These are phyloP conservation scores for Auricularia cornea DNA, from an alignment of 768 basidiomycete genomes.

Conservation along the genomic window DNA sequence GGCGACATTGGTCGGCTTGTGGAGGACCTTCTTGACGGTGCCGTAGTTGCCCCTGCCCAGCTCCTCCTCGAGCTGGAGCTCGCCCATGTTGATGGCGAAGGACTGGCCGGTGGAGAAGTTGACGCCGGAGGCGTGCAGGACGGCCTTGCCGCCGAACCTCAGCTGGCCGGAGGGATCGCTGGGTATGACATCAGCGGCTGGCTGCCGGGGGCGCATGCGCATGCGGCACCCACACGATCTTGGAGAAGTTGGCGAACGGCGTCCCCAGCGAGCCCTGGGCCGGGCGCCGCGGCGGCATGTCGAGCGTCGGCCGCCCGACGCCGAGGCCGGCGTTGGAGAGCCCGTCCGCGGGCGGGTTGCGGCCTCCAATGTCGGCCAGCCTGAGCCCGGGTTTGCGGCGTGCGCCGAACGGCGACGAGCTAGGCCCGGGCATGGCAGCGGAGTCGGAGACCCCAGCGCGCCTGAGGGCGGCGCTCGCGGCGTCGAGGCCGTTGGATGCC, in stretches of 20 bases:
- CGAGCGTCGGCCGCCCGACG: slow-evolving; percentile 49
- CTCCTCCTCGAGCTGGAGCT: slow-evolving; percentile 86
- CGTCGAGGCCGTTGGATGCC: slow-evolving; percentile 25
- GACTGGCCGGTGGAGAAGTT: slow-evolving; percentile 86
- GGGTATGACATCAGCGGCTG: slow-evolving; percentile 4
- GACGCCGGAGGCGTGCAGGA: slow-evolving; percentile 81
- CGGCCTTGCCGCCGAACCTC: slow-evolving; percentile 88
- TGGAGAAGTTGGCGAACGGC: slow-evolving; percentile 87
- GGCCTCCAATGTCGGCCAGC: slow-evolving; percentile 49
- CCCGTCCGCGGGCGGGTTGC: slow-evolving; percentile 33
- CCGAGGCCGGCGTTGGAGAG: slow-evolving; percentile 63
- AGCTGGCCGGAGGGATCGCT: slow-evolving; percentile 96
- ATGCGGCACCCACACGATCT: slow-evolving; percentile 71
- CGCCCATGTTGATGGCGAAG: slow-evolving; percentile 90
- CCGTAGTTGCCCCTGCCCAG: slow-evolving; percentile 96
- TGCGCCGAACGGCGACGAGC: slow-evolving; percentile 12
- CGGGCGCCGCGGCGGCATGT: slow-evolving; percentile 6
- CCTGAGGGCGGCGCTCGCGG: slow-evolving; percentile 33
- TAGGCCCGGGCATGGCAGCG: slow-evolving; percentile 4
- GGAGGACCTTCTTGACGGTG: slow-evolving; percentile 91
- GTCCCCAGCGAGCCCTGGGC: slow-evolving; percentile 42
- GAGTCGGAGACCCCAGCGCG: slow-evolving; percentile 24
- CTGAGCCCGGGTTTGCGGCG: slow-evolving; percentile 50
- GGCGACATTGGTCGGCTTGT: slow-evolving; percentile 86
- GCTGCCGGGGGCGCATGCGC: not conserved